phyloP scores from a whole-genome alignment of 1,284 basidiomycete species.

The Microbotryum intermedium region DNA sequence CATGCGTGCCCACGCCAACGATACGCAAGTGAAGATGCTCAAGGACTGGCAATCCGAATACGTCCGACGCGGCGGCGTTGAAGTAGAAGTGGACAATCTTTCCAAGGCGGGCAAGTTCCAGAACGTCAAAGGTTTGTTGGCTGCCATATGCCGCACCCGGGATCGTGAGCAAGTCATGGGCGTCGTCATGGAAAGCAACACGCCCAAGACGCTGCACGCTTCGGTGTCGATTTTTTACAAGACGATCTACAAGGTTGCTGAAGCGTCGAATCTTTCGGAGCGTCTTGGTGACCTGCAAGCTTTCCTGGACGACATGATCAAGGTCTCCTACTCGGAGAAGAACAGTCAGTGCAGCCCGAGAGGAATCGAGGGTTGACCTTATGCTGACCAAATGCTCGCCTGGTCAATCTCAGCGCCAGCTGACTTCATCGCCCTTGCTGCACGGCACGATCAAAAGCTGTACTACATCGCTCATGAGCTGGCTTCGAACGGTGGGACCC shows the following conservation, averaged over 20 bases:
- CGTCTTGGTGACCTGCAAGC: constrained; percentile 26
- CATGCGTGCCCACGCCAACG: constrained; percentile 12
- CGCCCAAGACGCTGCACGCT: constrained; percentile 15
- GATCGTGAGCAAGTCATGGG: constrained; percentile 28
- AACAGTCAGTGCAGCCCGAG: constrained; percentile 5
- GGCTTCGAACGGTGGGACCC: constrained; percentile 4
- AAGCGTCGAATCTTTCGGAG: constrained; percentile 19
- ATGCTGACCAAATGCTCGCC: background rate
- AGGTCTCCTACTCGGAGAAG: constrained; percentile 3
- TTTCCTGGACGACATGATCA: constrained; percentile 26
- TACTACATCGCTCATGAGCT: constrained; percentile 27
- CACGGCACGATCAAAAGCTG: constrained; percentile 19
- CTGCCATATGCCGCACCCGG: constrained; percentile 21
- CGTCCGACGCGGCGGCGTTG: background rate
- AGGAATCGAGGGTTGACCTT: background rate
- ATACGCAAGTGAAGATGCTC: constrained; percentile 6
- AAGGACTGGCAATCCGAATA: constrained; percentile 17
- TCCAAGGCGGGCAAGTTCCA: constrained; percentile 1
- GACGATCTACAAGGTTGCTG: constrained; percentile 27
- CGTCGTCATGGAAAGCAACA: constrained; percentile 23
- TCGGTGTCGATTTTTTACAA: constrained; percentile 26
- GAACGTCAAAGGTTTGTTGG: constrained; percentile 22
- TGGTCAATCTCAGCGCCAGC: constrained; percentile 6
- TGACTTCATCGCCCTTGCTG: constrained; percentile 22
- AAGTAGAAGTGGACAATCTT: background rate